Evolutionary conservation across 192 early-diverging fungal species (phyloP), one percentile per base, ranked within the genome.

Genomic region (Backusella westeae): DNA sequence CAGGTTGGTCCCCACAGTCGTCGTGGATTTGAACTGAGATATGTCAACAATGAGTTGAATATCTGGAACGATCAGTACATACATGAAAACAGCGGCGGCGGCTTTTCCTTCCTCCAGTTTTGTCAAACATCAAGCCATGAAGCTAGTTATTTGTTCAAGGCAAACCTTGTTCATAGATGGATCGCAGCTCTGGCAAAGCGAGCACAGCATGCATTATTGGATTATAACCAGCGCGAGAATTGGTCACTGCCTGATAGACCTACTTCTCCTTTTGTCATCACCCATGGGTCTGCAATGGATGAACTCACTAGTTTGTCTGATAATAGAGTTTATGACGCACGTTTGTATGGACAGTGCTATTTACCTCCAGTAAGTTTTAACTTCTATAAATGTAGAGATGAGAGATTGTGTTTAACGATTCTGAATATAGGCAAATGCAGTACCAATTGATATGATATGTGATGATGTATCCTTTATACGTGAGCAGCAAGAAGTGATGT

Each of bases 371-470:
- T 83, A 74, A 76, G 78, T 52, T 34, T 34, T 19, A 14, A 23
- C 23, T 67, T 75, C 56, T 34, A 67, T 4, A 3, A 19, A 2
- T 14, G 32, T 14, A 34, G 17, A n/a, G 1, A 34, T 8, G 9
- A 68, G 17, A 14, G 12, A n/a, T 6, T 6, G 29, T 8, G 1
- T 72, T 44, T 46, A 72, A 42, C 23, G 1, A 52, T n/a, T 21
- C 38, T 26, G 19, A 26, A 73, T 59, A 15, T 67, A 86, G 56
- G 93, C 83, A 0, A 80, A 89, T 21, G 86, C 93, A 12, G 89
- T 91, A 10, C 90, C 92, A 1, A 85, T 88, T 19, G 87, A 91
- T 19, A 69, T 89, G 32, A 72, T 93, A 6, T 89, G 93, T 66
- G 83, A 87, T 44, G 91, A 93, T 69, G 82, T 83, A 21, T 85